Conservation (phyloP, 2,329 filamentous ascomycete genomes). For the Chaetomiaceae sp. region DNA sequence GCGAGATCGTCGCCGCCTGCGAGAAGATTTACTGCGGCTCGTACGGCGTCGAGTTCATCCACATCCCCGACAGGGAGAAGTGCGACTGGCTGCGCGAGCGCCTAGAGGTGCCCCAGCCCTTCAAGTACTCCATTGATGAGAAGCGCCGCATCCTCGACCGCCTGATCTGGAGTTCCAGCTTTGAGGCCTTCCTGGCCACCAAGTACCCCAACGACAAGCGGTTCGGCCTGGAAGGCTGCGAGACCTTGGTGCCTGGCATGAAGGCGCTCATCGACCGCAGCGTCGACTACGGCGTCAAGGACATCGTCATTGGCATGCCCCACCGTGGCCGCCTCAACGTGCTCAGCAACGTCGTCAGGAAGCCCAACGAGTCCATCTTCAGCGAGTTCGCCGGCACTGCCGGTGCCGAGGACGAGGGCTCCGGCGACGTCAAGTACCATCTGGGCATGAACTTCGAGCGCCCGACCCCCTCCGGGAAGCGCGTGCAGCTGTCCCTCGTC, state of each 20-base stretch:
- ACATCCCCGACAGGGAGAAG: constrained; percentile 94
- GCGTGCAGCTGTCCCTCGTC: constrained; percentile 96
- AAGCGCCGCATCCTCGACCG: constrained; percentile 96
- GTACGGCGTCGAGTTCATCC: constrained; percentile 98
- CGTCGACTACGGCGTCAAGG: constrained; percentile 97
- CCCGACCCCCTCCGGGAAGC: constrained; percentile 95
- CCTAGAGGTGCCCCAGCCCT: constrained; percentile 86
- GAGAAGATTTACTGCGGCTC: constrained; percentile 95
- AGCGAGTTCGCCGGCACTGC: constrained; percentile 90
- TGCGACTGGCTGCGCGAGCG: constrained; percentile 98
- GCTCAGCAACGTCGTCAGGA: constrained; percentile 95
- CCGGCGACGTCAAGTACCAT: constrained; percentile 98
- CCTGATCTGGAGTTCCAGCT: constrained; percentile 97
- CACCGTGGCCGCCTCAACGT: constrained; percentile 98
- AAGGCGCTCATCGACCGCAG: constrained; percentile 98
- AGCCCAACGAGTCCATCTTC: constrained; percentile 99
- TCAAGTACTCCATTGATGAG: constrained; percentile 97
- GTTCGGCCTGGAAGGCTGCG: constrained; percentile 95
- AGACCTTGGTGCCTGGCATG: constrained; percentile 96
- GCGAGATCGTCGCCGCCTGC: constrained; percentile 88
- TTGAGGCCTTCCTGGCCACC: constrained; percentile 89
- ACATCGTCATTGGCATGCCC: constrained; percentile 99
- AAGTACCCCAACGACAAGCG: constrained; percentile 99
- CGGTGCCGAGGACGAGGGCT: constrained; percentile 88
- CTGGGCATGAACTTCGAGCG: constrained; percentile 99